Evolutionary conservation across 2,329 filamentous ascomycete species (phyloP), one percentile per base, ranked within the genome.

Genomic region (Massarina eburnea): DNA sequence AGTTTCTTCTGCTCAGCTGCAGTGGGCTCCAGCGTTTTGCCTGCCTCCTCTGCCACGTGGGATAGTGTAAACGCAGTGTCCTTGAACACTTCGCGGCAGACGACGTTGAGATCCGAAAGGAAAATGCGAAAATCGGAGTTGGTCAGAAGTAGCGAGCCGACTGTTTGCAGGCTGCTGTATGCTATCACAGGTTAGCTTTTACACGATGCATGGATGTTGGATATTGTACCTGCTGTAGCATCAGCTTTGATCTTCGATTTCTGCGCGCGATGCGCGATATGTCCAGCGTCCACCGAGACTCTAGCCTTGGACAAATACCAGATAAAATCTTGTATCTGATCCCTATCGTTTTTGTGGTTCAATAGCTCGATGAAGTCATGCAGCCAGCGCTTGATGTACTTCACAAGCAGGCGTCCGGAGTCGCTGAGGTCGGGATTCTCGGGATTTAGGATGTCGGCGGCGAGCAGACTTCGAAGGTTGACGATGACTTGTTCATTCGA

Each of bases 81-180:
- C 41, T 84, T 84, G 65, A 96, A 91, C 1, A 97, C 85, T 64
- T 96, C 87, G 33, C 88, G 84, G 10, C 86, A 88, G 37, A 96
- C 81, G 0, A 85, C 84, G 36, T 84, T 84, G 32, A 96, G 72
- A 60, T 97, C 92, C 9, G 85, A 82, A 35, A 96, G 75, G 59
- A 97, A 91, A 6, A 91, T 77, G 30, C 91, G 85, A 67, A 97
- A 96, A 61, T 96, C 91, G 0, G 87, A 84, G 65, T 97, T 97
- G 12, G 89, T 90, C 34, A 97, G 75, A 1, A 96, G 80, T n/a
- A 97, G 76, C 3, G 86, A 88, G 22, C 88, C 86, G 0, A 97
- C 83, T 0, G 91, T 96, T 46, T 84, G 86, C 38, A 96, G 73
- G 66, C 91, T 96, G 62, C 87, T 79, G 61, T 91, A 91, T 14